Percentiles rank a stretch among this genome's conserved stretches.
These are phyloP conservation scores for Beauveria varroae DNA, from an alignment of 2,329 filamentous ascomycete species.

Conservation along the genomic window DNA sequence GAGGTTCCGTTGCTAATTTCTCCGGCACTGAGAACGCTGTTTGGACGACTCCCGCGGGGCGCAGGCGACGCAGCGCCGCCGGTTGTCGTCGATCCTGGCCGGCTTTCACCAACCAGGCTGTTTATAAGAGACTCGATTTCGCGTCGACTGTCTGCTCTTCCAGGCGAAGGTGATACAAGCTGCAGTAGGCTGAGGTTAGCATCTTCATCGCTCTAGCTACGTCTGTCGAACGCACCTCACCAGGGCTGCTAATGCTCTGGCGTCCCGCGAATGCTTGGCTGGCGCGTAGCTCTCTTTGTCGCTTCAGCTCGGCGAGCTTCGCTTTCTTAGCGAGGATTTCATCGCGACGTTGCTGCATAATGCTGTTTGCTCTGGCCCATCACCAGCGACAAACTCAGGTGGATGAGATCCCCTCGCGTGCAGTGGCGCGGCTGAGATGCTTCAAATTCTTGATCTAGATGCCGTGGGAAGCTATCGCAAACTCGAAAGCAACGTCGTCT, in stretches of 20 bases:
- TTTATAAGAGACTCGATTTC: constrained; percentile 83
- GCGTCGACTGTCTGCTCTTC: constrained; percentile 59
- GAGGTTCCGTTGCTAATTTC: constrained; percentile 72
- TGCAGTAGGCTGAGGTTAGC: constrained; percentile 18
- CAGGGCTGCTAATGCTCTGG: constrained; percentile 58
- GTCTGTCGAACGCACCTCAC: constrained; percentile 53
- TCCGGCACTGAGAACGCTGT: constrained; percentile 75
- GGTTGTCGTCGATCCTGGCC: constrained; percentile 60
- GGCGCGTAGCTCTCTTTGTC: constrained; percentile 76
- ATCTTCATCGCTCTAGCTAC: constrained; percentile 4
- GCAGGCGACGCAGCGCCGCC: constrained; percentile 58
- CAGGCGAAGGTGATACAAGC: constrained; percentile 61
- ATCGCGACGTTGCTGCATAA: constrained; percentile 77
- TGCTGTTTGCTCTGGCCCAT: constrained; percentile 18
- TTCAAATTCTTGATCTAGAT: not conserved
- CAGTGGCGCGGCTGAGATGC: not conserved
- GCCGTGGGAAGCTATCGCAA: not conserved
- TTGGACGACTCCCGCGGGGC: constrained; percentile 67
- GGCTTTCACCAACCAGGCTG: constrained; percentile 71
- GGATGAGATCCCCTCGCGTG: not conserved
- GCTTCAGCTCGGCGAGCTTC: constrained; percentile 92
- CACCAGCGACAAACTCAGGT: not conserved
- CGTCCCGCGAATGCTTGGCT: constrained; percentile 66
- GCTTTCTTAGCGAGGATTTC: constrained; percentile 96
- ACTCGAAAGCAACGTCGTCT: not conserved